Evolutionary conservation across 2,329 filamentous ascomycete genomes (phyloP).

Genomic region (Canariomyces notabilis): DNA sequence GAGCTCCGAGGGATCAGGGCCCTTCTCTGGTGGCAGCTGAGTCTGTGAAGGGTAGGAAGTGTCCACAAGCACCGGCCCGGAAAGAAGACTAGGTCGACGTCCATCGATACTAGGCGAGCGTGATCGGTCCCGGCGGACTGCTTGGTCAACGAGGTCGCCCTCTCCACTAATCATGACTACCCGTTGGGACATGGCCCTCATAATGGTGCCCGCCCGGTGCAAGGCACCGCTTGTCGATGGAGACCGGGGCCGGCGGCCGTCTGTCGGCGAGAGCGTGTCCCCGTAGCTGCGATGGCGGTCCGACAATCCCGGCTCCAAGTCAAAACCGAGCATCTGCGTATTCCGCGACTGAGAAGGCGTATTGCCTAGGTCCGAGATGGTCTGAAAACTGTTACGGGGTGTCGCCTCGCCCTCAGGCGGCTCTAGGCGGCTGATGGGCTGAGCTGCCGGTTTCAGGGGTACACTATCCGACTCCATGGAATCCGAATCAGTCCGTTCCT

Average conservation of each 20-base stretch:
- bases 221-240: constrained; percentile 60
- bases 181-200: constrained; percentile 88
- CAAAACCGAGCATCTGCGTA: constrained; percentile 49
- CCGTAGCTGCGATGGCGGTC: constrained; percentile 54
- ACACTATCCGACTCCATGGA: constrained; percentile 53
- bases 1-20: constrained; percentile 27
- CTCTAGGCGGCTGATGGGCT: constrained; percentile 50
- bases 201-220: constrained; percentile 66
- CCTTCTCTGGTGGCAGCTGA: constrained; percentile 41
- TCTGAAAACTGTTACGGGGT: constrained; percentile 53
- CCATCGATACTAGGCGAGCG: constrained; percentile 49
- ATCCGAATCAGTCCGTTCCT: constrained; percentile 35
- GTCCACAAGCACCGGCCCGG: constrained; percentile 39
- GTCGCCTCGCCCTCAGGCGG: constrained; percentile 36
- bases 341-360: constrained; percentile 46
- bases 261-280: constrained; percentile 48
- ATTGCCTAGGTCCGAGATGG: constrained; percentile 51
- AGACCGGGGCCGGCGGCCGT: constrained; percentile 53
- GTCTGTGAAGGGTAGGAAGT: constrained; percentile 49
- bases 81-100: constrained; percentile 46
- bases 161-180: constrained; percentile 97
- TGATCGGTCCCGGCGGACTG: constrained; percentile 56
- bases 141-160: constrained; percentile 72
- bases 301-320: constrained; percentile 54
- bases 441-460: constrained; percentile 51